A percentile compares a stretch with the other conserved stretches of the same genome.
These are phyloP conservation scores for Penicillium goetzii DNA, from an alignment of 495 filamentous ascomycete species.

Conservation along the genomic window DNA sequence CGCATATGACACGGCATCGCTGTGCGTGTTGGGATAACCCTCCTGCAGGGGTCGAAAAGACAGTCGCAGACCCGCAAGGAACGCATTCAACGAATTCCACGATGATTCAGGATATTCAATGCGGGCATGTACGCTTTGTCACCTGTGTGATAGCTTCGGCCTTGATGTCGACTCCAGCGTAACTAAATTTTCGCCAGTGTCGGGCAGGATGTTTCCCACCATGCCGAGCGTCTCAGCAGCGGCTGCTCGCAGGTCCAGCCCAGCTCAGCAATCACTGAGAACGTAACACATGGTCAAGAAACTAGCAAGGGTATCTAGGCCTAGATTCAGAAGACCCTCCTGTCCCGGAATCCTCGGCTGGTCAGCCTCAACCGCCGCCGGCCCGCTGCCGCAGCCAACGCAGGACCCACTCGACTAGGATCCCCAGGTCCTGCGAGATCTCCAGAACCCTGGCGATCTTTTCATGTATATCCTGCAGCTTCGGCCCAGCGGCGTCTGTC, in stretches of 20 bases:
- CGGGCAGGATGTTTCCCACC: not conserved
- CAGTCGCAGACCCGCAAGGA: not conserved
- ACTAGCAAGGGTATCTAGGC: not conserved
- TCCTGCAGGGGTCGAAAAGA: not conserved
- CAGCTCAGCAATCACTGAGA: not conserved
- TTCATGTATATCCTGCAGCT: constrained; percentile 39
- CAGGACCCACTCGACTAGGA: constrained; percentile 60
- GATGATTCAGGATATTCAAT: not conserved
- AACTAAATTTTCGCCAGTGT: not conserved
- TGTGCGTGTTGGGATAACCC: not conserved
- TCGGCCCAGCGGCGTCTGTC: constrained; percentile 31
- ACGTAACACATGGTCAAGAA: not conserved
- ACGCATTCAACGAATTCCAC: not conserved
- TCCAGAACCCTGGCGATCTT: constrained; percentile 49
- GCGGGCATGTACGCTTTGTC: not conserved
- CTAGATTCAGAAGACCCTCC: constrained; percentile 6
- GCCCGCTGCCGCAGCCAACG: constrained; percentile 39
- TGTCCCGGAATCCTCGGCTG: constrained; percentile 18
- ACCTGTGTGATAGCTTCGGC: not conserved
- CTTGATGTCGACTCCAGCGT: not conserved
- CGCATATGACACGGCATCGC: not conserved
- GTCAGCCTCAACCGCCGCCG: constrained; percentile 25
- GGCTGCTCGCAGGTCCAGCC: not conserved
- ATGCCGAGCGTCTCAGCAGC: not conserved
- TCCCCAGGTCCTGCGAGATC: constrained; percentile 57